A percentile compares a stretch with the other conserved stretches of the same genome.
These are phyloP conservation scores for Pisolithus albus DNA, from an alignment of 768 basidiomycete genomes.

Conservation along the genomic window DNA sequence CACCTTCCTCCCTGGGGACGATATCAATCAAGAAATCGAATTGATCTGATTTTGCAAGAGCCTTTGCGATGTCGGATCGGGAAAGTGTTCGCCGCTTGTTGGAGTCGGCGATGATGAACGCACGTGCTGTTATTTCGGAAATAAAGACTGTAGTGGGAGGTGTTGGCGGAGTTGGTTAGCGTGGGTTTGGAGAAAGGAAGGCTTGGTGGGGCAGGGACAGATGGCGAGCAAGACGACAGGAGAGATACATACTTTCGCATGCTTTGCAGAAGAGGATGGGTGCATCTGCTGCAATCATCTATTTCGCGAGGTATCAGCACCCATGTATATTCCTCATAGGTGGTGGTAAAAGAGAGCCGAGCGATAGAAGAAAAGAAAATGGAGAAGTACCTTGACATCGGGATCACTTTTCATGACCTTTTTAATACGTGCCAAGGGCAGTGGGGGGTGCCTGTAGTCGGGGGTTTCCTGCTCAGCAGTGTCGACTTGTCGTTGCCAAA, in stretches of 20 bases:
- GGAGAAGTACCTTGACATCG: slow-evolving; percentile 76
- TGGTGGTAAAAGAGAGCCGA: background rate
- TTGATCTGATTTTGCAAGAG: slow-evolving; percentile 87
- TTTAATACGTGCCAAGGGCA: slow-evolving; percentile 94
- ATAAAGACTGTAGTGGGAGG: slow-evolving; percentile 70
- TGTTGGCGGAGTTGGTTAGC: background rate
- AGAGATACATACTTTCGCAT: slow-evolving; percentile 80
- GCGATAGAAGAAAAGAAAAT: background rate
- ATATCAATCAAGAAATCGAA: slow-evolving; percentile 98
- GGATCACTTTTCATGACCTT: slow-evolving; percentile 99
- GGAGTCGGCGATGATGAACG: slow-evolving; percentile 92
- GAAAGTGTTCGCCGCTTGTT: slow-evolving; percentile 95
- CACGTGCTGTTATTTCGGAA: slow-evolving; percentile 90
- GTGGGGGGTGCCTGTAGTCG: slow-evolving; percentile 79
- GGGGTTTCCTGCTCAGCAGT: slow-evolving; percentile 82
- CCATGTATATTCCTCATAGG: background rate
- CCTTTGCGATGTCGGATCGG: slow-evolving; percentile 89
- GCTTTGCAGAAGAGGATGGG: slow-evolving; percentile 97
- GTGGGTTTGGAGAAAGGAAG: background rate
- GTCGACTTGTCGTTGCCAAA: slow-evolving; percentile 89
- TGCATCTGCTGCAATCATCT: slow-evolving; percentile 99
- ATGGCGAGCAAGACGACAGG: too few relatives aligned
- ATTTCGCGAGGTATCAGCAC: background rate
- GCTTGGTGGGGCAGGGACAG: background rate
- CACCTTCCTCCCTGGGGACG: slow-evolving; percentile 73